Evolutionary conservation across 2,329 filamentous ascomycete species (phyloP).

Genomic region (Ascochyta rabiei): DNA sequence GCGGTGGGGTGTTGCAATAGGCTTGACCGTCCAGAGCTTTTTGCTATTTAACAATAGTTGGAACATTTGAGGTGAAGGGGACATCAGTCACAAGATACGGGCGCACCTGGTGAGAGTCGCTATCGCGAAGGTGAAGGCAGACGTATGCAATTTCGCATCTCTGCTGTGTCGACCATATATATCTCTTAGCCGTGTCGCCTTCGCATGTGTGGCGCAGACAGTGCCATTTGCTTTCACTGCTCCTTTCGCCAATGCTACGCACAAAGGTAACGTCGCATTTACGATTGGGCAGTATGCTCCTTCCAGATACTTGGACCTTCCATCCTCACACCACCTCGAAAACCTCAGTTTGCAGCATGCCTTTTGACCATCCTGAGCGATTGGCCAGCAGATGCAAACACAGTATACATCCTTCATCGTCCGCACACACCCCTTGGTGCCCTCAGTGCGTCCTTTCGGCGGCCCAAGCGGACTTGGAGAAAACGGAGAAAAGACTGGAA

Average conservation of each 20-base stretch:
- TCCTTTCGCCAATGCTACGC: not conserved
- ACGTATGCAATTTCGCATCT: not conserved
- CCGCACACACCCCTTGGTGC: constrained; percentile 28
- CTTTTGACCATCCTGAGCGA: constrained; percentile 16
- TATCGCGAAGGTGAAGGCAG: constrained; percentile 18
- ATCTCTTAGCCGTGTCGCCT: not conserved
- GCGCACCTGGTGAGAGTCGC: not conserved
- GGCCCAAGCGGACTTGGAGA: constrained; percentile 24
- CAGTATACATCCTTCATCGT: constrained; percentile 26
- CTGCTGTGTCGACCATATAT: not conserved
- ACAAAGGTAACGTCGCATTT: not conserved
- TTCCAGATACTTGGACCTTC: not conserved
- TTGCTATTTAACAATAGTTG: not conserved
- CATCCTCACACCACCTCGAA: not conserved
- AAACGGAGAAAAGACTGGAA: constrained; percentile 17
- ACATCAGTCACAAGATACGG: not conserved
- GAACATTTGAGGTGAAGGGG: constrained; percentile 21
- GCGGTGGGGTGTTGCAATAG: not conserved
- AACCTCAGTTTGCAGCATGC: constrained; percentile 4
- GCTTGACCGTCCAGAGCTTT: not conserved
- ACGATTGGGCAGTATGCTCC: not conserved
- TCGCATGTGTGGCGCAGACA: not conserved
- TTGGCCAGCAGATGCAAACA: constrained; percentile 33
- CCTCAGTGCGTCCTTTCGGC: constrained; percentile 20
- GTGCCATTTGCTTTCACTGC: constrained; percentile 3